phyloP scores from a whole-genome alignment of 352 stramenopile species.

The Phytophthora boehmeriae region DNA sequence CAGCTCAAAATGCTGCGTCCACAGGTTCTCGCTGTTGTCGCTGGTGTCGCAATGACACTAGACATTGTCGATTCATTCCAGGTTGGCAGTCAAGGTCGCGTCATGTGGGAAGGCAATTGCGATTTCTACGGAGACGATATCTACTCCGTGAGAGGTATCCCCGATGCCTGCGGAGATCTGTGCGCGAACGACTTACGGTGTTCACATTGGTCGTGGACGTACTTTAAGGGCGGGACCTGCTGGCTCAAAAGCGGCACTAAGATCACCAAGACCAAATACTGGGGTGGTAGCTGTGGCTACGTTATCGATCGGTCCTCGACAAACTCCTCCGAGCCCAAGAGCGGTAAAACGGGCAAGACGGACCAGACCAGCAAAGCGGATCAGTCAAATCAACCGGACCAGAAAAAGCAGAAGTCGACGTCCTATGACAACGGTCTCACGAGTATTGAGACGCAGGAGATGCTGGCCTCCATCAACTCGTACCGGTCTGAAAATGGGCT shows the following conservation, averaged over 20 bases:
- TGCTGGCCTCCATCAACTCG: conserved; percentile 57
- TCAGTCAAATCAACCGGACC: conserved; percentile 12
- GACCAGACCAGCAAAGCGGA: not conserved
- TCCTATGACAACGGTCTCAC: conserved; percentile 44
- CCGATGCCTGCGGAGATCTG: conserved; percentile 42
- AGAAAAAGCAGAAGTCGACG: conserved; percentile 14
- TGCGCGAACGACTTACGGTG: conserved; percentile 37
- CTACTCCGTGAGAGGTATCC: conserved; percentile 29
- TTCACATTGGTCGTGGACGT: conserved; percentile 52
- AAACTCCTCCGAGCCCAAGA: conserved; percentile 12
- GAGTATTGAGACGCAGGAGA: conserved; percentile 36
- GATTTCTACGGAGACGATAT: conserved; percentile 47
- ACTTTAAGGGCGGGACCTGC: conserved; percentile 45
- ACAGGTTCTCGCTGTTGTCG: conserved; percentile 16
- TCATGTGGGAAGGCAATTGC: conserved; percentile 57
- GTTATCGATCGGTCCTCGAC: conserved; percentile 42
- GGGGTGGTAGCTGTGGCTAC: conserved; percentile 45
- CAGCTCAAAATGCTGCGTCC: conserved; percentile 24
- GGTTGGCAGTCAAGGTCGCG: conserved; percentile 37
- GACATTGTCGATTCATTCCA: conserved; percentile 26
- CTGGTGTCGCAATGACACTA: conserved; percentile 6
- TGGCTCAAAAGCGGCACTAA: conserved; percentile 50
- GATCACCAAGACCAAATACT: conserved; percentile 17
- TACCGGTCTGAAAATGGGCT: conserved; percentile 50
- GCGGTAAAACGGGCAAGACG: conserved; percentile 7